A percentile compares a stretch with the other conserved stretches of the same genome.
Evolutionary conservation across 768 basidiomycete species (phyloP).

Genomic region (Hericium rajendrae): DNA sequence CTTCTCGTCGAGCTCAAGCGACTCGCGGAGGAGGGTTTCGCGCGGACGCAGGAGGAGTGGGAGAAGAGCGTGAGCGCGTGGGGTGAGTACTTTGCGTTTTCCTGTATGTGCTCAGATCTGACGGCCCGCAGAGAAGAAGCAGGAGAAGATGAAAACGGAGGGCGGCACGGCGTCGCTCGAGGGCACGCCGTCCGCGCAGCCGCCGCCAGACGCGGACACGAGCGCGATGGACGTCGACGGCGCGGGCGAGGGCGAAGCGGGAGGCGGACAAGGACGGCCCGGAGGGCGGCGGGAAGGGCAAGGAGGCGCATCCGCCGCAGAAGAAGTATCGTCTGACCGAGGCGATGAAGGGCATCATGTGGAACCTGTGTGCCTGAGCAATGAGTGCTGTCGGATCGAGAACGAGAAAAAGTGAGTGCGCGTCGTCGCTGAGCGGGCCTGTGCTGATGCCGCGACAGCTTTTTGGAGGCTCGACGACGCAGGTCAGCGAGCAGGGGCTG

Average conservation of each 20-base stretch:
- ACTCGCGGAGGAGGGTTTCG: conserved; percentile 56
- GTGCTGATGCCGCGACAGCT: conserved; percentile 15
- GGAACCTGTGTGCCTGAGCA: conserved; percentile 77
- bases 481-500: conserved; percentile 73
- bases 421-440: neutral
- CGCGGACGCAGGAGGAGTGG: conserved; percentile 68
- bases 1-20: conserved; percentile 52
- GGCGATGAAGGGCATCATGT: conserved; percentile 67
- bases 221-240: conserved; percentile 10
- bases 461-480: conserved; percentile 56
- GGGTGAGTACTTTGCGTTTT: conserved; percentile 36
- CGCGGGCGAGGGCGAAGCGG: conserved; percentile 11
- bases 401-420: conserved; percentile 52
- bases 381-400: conserved; percentile 66
- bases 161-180: conserved; percentile 18
- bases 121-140: conserved; percentile 34
- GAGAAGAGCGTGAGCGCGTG: conserved; percentile 60
- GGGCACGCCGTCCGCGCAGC: conserved; percentile 20
- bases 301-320: conserved; percentile 50
- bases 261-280: conserved; percentile 23
- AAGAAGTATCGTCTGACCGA: conserved; percentile 78
- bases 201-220: conserved; percentile 11
- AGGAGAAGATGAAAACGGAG: conserved; percentile 26
- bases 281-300: conserved; percentile 22
- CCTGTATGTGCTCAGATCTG: neutral